Evolutionary conservation across 2,329 filamentous ascomycete genomes (phyloP), one percentile per base, ranked within the genome.

Genomic region (Pyricularia sp.): DNA sequence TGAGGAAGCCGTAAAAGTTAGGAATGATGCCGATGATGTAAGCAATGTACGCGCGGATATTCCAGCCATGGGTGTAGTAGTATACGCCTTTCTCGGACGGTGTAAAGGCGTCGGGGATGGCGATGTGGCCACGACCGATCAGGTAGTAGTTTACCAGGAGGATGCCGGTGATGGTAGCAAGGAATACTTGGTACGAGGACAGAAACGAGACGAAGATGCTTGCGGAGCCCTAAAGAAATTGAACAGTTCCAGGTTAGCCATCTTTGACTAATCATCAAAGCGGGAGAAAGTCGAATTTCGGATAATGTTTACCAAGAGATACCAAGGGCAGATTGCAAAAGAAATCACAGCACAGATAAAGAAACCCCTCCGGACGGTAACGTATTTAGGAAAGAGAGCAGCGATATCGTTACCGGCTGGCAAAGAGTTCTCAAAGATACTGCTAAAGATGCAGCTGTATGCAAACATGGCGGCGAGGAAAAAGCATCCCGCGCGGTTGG

Each of bases 61-160:
- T 72, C 61, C 67, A 70, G 36, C 71, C 71, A 23, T 70, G 64
- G 7, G 30, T 64, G 68, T 70, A 74, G 68, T 71, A 69, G 66
- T 74, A 74, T 14, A 66, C 68, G 20, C 69, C 69, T 0, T 26
- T 0, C 3, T 33, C 65, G 59, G 31, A 61, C 6, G 36, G 33
- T 10, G 63, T 67, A 58, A 70, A 82, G 0, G 80, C 72, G 25
- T 78, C 77, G 12, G 76, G 74, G 23, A 81, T 76, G 4, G 76
- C 68, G 0, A 81, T 72, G 50, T 76, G 73, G 2, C 79, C 78
- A 1, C 77, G 76, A 1, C 74, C 71, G 42, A 82, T 75, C 23
- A 81, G 66, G 68, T 79, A 81, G 73, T 83, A 83, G 69, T 83
- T 76, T 69, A 76, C 78, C 2, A 82, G 73, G 7, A 82, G 69